Evolutionary conservation across 2,329 filamentous ascomycete genomes (phyloP).

Genomic region (Plectosphaerella sp.): DNA sequence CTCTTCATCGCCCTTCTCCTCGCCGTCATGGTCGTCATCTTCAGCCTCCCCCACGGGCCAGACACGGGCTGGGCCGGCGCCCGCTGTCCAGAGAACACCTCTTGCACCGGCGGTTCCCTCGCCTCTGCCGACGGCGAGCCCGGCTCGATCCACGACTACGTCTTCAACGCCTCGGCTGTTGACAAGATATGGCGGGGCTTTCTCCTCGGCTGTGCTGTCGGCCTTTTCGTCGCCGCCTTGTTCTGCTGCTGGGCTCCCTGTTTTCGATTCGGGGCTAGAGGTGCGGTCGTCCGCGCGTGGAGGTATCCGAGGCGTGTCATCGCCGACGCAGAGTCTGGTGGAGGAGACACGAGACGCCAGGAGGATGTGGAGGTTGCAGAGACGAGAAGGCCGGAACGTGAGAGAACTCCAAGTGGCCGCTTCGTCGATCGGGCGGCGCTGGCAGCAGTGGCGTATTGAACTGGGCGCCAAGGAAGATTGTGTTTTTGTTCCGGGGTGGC

Average conservation of each 20-base stretch:
- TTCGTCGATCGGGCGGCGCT: background rate
- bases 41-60: background rate
- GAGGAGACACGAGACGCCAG: background rate
- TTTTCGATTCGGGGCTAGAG: slow-evolving; percentile 1
- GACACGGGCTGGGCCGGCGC: background rate
- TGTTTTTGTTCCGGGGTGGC: no score
- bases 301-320: background rate
- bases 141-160: background rate
- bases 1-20: background rate
- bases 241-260: slow-evolving; percentile 13
- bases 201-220: slow-evolving; percentile 9
- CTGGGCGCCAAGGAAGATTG: background rate
- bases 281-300: background rate
- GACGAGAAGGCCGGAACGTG: background rate
- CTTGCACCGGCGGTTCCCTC: background rate
- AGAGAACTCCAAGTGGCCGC: background rate
- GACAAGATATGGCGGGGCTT: slow-evolving; percentile 8
- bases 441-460: background rate
- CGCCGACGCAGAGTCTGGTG: background rate
- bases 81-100: background rate
- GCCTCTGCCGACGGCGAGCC: background rate
- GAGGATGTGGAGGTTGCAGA: background rate
- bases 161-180: background rate
- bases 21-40: background rate
- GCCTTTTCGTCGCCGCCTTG: slow-evolving; percentile 10